Percentiles rank a stretch among this genome's conserved stretches.
These are phyloP conservation scores for Termitomyces sp. DNA, from an alignment of 768 basidiomycete genomes.

Conservation along the genomic window DNA sequence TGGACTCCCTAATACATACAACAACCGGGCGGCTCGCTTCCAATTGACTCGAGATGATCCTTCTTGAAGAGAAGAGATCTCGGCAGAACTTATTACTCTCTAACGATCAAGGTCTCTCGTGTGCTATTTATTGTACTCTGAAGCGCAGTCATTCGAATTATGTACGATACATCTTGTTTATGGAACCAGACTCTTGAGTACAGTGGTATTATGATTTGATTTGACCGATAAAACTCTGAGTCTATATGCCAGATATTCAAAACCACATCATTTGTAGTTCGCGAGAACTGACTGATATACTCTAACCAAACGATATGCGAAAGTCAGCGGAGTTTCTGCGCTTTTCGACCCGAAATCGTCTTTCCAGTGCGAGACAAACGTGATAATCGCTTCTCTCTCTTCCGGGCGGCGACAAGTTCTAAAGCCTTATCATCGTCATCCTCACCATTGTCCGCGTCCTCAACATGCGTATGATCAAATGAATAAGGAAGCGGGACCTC, in stretches of 20 bases:
- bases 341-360: not conserved
- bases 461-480: conserved; percentile 44
- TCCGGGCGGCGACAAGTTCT: not conserved
- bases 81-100: not conserved
- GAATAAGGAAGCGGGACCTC: conserved; percentile 83
- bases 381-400: not conserved
- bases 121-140: too few relatives aligned
- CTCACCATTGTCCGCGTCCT: conserved; percentile 38
- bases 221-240: too few relatives aligned
- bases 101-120: too few relatives aligned
- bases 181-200: too few relatives aligned
- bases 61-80: too few relatives aligned
- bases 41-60: not conserved
- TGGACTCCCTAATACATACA: not conserved
- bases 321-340: not conserved
- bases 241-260: not conserved
- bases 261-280: not conserved
- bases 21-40: not conserved
- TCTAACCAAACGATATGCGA: not conserved
- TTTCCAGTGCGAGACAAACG: not conserved
- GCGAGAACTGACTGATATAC: not conserved
- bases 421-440: conserved; percentile 20
- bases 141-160: too few relatives aligned
- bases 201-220: too few relatives aligned
- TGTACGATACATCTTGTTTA: not conserved